Conservation (phyloP, 2,329 filamentous ascomycete species). For the Aspergillus caelatus region DNA sequence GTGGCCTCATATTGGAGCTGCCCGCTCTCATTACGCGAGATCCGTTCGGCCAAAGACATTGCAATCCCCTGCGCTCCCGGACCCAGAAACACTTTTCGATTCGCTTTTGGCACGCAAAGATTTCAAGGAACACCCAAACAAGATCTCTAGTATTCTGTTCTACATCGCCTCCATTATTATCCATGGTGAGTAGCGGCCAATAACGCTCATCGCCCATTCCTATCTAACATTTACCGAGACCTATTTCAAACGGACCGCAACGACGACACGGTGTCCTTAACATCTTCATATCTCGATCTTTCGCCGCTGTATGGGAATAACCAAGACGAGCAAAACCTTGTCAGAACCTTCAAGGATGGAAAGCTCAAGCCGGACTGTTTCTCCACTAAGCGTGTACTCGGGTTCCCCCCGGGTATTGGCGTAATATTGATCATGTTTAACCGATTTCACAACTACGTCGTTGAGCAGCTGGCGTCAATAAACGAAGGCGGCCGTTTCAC, state of each 20-base stretch:
- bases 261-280: slow-evolving; percentile 66
- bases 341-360: slow-evolving; percentile 67
- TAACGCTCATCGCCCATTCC: background rate
- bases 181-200: slow-evolving; percentile 43
- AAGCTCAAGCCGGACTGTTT: slow-evolving; percentile 73
- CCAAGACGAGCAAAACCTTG: slow-evolving; percentile 62
- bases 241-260: slow-evolving; percentile 67
- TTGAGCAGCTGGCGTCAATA: slow-evolving; percentile 63
- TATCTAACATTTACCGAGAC: slow-evolving; percentile 47
- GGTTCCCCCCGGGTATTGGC: slow-evolving; percentile 70
- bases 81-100: slow-evolving; percentile 69
- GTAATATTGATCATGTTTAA: slow-evolving; percentile 70
- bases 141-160: slow-evolving; percentile 75
- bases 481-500: slow-evolving; percentile 71
- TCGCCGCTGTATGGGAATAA: slow-evolving; percentile 73
- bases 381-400: slow-evolving; percentile 64
- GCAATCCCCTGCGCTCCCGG: slow-evolving; percentile 63
- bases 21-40: slow-evolving; percentile 69
- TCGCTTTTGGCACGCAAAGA: slow-evolving; percentile 64
- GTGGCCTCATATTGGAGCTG: slow-evolving; percentile 65
- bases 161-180: slow-evolving; percentile 73
- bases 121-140: slow-evolving; percentile 68
- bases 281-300: slow-evolving; percentile 75
- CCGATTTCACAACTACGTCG: slow-evolving; percentile 71
- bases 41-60: slow-evolving; percentile 62